These are phyloP conservation scores for Aspergillus quadricinctus DNA, from an alignment of 2,329 filamentous ascomycete species.

Conservation along the genomic window DNA sequence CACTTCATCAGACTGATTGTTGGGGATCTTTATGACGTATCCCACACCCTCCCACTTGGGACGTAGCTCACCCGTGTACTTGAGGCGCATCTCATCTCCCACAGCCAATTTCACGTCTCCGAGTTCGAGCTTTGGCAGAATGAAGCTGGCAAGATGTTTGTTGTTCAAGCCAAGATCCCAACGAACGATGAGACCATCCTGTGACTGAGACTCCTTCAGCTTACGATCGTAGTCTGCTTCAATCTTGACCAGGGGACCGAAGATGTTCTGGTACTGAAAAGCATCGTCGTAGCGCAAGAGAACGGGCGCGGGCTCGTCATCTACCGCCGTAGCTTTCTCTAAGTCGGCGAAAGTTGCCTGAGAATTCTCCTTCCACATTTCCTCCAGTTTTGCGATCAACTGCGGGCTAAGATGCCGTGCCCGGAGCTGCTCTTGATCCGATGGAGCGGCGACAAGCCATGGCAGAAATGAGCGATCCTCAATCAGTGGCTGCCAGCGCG, in stretches of 20 bases:
- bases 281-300: constrained; percentile 93
- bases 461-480: constrained; percentile 91
- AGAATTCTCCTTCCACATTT: constrained; percentile 96
- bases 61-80: constrained; percentile 91
- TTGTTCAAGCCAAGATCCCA: constrained; percentile 97
- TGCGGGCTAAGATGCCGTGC: constrained; percentile 89
- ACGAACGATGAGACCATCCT: constrained; percentile 87
- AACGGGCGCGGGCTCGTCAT: constrained; percentile 92
- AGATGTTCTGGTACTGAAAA: constrained; percentile 98
- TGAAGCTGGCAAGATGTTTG: constrained; percentile 93
- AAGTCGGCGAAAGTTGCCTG: constrained; percentile 84
- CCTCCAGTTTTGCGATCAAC: constrained; percentile 92
- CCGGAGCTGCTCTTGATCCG: constrained; percentile 91
- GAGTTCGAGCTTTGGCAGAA: constrained; percentile 92
- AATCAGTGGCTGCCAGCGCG: constrained; percentile 94
- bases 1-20: constrained; percentile 98
- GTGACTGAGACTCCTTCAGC: constrained; percentile 94
- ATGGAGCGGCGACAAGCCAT: constrained; percentile 86
- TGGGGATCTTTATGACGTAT: constrained; percentile 98
- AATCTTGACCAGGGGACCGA: constrained; percentile 96
- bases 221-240: constrained; percentile 99
- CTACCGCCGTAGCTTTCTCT: constrained; percentile 84
- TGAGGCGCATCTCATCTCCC: constrained; percentile 95
- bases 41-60: constrained; percentile 95
- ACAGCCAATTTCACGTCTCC: constrained; percentile 97